Conservation (phyloP, 2,329 filamentous ascomycete genomes). For the Xylogone sp. region DNA sequence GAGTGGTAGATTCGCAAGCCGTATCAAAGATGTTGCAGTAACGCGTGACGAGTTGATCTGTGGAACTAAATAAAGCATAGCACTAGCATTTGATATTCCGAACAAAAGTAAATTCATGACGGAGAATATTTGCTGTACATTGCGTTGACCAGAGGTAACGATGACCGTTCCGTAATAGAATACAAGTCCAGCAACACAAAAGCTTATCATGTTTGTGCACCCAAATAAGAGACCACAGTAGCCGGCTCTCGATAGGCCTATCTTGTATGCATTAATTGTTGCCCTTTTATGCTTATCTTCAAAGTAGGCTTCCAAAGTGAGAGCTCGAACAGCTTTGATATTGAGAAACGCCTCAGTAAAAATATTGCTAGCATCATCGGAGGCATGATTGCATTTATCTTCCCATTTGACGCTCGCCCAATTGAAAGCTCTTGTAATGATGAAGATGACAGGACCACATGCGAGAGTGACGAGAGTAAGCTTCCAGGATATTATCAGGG, state of each 20-base stretch:
- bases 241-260: slow-evolving; percentile 63
- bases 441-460: slow-evolving; percentile 63
- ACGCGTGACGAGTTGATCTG: slow-evolving; percentile 73
- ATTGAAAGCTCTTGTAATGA: slow-evolving; percentile 62
- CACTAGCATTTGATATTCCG: slow-evolving; percentile 68
- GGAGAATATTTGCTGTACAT: slow-evolving; percentile 59
- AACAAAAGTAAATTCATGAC: slow-evolving; percentile 84
- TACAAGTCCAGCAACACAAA: slow-evolving; percentile 71
- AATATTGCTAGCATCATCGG: slow-evolving; percentile 55
- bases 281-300: slow-evolving; percentile 54
- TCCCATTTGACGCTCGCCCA: slow-evolving; percentile 70
- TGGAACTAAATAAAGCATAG: slow-evolving; percentile 70
- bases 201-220: slow-evolving; percentile 67
- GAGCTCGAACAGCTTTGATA: slow-evolving; percentile 71
- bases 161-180: slow-evolving; percentile 79
- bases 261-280: slow-evolving; percentile 45
- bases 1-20: slow-evolving; percentile 58
- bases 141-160: slow-evolving; percentile 45
- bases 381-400: slow-evolving; percentile 57
- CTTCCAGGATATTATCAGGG: slow-evolving; percentile 71
- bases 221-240: slow-evolving; percentile 73
- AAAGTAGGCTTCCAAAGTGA: slow-evolving; percentile 74
- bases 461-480: slow-evolving; percentile 73
- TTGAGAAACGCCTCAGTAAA: slow-evolving; percentile 75
- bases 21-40: slow-evolving; percentile 69